Base-by-base conservation (phyloP, 495 filamentous ascomycete genomes). In the Penicillium parvum region DNA sequence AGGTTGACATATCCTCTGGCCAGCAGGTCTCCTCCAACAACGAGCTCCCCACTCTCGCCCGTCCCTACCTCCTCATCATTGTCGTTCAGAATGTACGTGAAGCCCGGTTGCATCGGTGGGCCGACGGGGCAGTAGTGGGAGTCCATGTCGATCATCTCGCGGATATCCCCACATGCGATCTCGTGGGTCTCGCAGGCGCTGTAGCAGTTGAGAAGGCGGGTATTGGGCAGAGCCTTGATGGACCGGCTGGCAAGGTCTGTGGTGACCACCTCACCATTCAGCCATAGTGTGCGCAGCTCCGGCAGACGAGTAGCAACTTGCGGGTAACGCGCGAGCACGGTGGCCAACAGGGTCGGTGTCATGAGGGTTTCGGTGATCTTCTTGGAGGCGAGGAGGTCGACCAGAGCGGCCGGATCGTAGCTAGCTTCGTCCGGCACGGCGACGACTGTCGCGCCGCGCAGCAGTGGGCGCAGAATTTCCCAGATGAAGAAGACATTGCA, bases 1-100 rank as follows among this genome's bases (percentile, higher is more conserved):
- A 86, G 75, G 51, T 94, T 92, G 21, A 97, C 68, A 50, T 97
- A 97, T 32, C 79, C 86, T 35, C 78, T 71, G 2, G 90, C 89
- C 12, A 95, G 73, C 49, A 95, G 83, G 18, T 73, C 59, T 0
- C 91, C 91, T 5, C 87, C 91, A 14, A 97, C 66, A 16, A 81
- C 86, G 12, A 97, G 74, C 58, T 97, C 91, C 10, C 91, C 91
- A 5, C 79, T 58, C 32, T 83, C 73, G 0, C 88, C 88, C 0
- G 71, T 37, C 6, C 83, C 81, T 0, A 82, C 73, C 51, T 63
- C 59, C 17, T 81, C 61, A 3, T 73, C 72, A 27, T 63, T 64
- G 37, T 81, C 76, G 42, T 82, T 68, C 17, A 86, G 61, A 38
- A 86, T 77, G 45, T 84, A 80, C 1, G 71, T 77, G 45, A 79